A percentile compares a stretch with the other conserved stretches of the same genome.
phyloP scores from a whole-genome alignment of 495 filamentous ascomycete species.

The Neurospora hispaniola region DNA sequence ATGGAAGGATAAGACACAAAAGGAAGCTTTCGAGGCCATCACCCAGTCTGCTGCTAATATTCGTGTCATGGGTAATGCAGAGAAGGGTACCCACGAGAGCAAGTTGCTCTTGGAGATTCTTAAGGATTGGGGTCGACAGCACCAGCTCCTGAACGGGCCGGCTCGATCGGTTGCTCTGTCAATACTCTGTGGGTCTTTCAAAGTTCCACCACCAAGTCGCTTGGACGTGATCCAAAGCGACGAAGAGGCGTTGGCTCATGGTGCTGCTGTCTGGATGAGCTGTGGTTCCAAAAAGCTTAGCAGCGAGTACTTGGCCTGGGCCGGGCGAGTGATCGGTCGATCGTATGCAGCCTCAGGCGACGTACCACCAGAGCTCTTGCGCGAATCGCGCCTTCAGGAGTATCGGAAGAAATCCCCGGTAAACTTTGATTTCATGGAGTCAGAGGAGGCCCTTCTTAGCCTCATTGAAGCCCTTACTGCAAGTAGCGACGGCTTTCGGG shows the following conservation, averaged over 20 bases:
- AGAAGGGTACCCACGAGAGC: slow-evolving; percentile 54
- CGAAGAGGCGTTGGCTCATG: slow-evolving; percentile 46
- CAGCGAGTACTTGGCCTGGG: slow-evolving; percentile 69
- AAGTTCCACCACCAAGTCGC: slow-evolving; percentile 40
- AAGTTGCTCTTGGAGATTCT: slow-evolving; percentile 64
- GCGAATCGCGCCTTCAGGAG: slow-evolving; percentile 44
- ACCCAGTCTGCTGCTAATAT: slow-evolving; percentile 51
- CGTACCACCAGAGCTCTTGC: slow-evolving; percentile 45
- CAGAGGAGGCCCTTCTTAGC: slow-evolving; percentile 46
- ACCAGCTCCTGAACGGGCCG: slow-evolving; percentile 54
- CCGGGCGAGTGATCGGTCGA: slow-evolving; percentile 70
- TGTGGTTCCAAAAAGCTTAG: slow-evolving; percentile 51
- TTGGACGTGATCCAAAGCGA: slow-evolving; percentile 55
- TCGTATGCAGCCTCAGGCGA: slow-evolving; percentile 69
- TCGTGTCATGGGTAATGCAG: slow-evolving; percentile 46
- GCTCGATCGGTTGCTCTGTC: slow-evolving; percentile 59
- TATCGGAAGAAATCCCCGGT: slow-evolving; percentile 32
- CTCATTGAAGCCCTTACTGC: slow-evolving; percentile 59
- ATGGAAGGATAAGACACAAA: slow-evolving; percentile 34
- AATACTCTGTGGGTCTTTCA: slow-evolving; percentile 65
- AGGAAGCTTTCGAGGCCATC: slow-evolving; percentile 51
- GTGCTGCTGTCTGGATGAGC: slow-evolving; percentile 61
- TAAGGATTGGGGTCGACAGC: slow-evolving; percentile 50
- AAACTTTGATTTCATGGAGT: slow-evolving; percentile 18
- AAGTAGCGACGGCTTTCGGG: slow-evolving; percentile 48